Conservation (phyloP, 2,329 filamentous ascomycete species). For the Thielaviopsis euricoi region DNA sequence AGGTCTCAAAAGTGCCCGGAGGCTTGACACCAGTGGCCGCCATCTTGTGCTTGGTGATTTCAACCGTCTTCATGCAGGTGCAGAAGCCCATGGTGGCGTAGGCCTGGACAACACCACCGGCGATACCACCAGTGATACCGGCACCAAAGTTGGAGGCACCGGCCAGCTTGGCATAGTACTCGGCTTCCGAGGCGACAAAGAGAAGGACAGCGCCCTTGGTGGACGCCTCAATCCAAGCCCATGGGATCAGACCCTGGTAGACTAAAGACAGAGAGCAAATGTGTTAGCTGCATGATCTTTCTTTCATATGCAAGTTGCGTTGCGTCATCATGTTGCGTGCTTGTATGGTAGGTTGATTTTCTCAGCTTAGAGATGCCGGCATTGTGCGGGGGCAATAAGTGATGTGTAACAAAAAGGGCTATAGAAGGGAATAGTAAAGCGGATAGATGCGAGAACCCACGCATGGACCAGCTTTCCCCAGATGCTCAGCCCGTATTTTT, state of each 20-base stretch:
- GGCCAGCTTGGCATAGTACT: slow-evolving; percentile 74
- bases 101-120: slow-evolving; percentile 88
- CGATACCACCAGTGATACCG: slow-evolving; percentile 82
- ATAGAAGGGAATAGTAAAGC: neutral
- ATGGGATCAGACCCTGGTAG: slow-evolving; percentile 98
- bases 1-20: slow-evolving; percentile 82
- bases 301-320: neutral
- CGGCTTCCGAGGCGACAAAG: slow-evolving; percentile 96
- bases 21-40: slow-evolving; percentile 69
- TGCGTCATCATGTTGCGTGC: neutral
- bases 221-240: slow-evolving; percentile 99
- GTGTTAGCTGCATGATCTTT: slow-evolving; percentile 15
- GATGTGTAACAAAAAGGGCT: neutral
- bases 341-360: neutral
- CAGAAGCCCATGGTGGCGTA: slow-evolving; percentile 99
- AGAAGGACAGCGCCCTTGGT: slow-evolving; percentile 98
- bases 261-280: slow-evolving; percentile 34
- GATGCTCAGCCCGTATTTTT: neutral
- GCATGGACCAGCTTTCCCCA: neutral
- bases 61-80: slow-evolving; percentile 99
- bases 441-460: neutral
- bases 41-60: slow-evolving; percentile 97
- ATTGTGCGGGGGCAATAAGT: neutral
- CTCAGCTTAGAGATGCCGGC: neutral
- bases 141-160: slow-evolving; percentile 76